phyloP scores from a whole-genome alignment of 768 basidiomycete species.

The Boletus sp. region DNA sequence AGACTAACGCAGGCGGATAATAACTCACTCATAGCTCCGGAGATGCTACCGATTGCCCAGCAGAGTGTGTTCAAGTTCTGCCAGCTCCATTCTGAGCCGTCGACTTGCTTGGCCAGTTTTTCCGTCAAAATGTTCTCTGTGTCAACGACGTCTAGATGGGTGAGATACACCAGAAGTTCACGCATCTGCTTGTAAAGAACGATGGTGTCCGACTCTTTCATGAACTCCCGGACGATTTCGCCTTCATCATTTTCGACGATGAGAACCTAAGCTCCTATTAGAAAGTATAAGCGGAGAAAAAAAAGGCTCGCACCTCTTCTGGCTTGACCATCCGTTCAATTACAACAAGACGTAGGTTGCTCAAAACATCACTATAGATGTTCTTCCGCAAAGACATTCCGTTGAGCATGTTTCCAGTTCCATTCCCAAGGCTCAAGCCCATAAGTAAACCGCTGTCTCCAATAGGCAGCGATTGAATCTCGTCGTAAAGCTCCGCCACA shows the following conservation, averaged over 20 bases:
- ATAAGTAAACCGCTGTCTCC: conserved; percentile 85
- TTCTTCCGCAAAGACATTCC: conserved; percentile 87
- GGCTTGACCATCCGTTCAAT: conserved; percentile 99
- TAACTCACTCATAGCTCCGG: conserved; percentile 94
- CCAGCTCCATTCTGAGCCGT: conserved; percentile 99
- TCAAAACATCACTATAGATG: conserved; percentile 93
- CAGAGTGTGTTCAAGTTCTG: conserved; percentile 98
- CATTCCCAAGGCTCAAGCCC: conserved; percentile 76
- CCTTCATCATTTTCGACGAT: conserved; percentile 99
- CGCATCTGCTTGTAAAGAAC: conserved; percentile 99
- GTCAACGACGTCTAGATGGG: conserved; percentile 93
- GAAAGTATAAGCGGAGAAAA: background rate
- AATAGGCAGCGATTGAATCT: conserved; percentile 89
- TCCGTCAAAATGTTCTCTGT: conserved; percentile 98
- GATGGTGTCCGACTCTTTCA: conserved; percentile 98
- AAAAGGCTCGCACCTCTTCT: conserved; percentile 70
- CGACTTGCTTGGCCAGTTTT: conserved; percentile 96
- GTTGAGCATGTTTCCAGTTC: conserved; percentile 64
- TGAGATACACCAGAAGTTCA: conserved; percentile 95
- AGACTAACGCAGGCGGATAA: background rate
- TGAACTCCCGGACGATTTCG: conserved; percentile 98
- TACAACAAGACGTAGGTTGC: conserved; percentile 90
- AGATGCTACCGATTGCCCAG: conserved; percentile 99
- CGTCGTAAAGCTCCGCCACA: conserved; percentile 95
- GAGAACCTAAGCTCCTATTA: conserved; percentile 61